A percentile compares a stretch with the other conserved stretches of the same genome.
phyloP scores from a whole-genome alignment of 1,139 yeast species.

The Candida anutae region DNA sequence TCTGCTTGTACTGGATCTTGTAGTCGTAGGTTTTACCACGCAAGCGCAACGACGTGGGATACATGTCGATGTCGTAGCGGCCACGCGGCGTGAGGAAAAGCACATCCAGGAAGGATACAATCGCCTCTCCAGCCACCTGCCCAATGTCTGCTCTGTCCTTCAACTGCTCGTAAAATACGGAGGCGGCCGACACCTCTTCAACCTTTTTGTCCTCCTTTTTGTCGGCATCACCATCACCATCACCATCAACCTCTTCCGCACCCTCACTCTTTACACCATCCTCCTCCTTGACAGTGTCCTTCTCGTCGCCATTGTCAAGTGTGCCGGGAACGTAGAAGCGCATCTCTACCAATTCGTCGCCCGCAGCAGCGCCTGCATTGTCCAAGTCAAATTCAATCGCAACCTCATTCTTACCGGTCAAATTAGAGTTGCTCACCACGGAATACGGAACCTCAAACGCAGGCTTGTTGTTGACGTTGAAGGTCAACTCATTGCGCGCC shows the following conservation, averaged over 20 bases:
- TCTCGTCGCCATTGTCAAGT: constrained; percentile 38
- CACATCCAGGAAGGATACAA: constrained; percentile 86
- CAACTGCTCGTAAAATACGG: constrained; percentile 79
- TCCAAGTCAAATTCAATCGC: constrained; percentile 77
- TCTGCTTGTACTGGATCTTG: constrained; percentile 84
- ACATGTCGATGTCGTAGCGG: constrained; percentile 95
- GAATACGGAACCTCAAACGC: constrained; percentile 84
- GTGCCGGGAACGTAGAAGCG: constrained; percentile 88
- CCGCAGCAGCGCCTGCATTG: constrained; percentile 57
- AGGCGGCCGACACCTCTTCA: constrained; percentile 70
- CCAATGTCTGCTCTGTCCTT: constrained; percentile 96
- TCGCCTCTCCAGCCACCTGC: constrained; percentile 93
- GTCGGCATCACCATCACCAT: constrained; percentile 49
- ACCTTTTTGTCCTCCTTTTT: constrained; percentile 27
- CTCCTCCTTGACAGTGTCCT: constrained; percentile 22
- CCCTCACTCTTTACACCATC: constrained; percentile 24
- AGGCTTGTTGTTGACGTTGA: constrained; percentile 82
- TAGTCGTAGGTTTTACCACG: constrained; percentile 98
- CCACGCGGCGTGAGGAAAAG: constrained; percentile 96
- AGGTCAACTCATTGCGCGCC: constrained; percentile 84
- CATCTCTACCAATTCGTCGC: constrained; percentile 94
- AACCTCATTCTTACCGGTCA: constrained; percentile 90
- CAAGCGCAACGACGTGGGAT: constrained; percentile 76
- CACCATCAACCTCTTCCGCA: constrained; percentile 36
- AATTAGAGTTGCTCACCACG: constrained; percentile 76